phyloP scores from a whole-genome alignment of 2,329 filamentous ascomycete species.

The Daldinia sp. region DNA sequence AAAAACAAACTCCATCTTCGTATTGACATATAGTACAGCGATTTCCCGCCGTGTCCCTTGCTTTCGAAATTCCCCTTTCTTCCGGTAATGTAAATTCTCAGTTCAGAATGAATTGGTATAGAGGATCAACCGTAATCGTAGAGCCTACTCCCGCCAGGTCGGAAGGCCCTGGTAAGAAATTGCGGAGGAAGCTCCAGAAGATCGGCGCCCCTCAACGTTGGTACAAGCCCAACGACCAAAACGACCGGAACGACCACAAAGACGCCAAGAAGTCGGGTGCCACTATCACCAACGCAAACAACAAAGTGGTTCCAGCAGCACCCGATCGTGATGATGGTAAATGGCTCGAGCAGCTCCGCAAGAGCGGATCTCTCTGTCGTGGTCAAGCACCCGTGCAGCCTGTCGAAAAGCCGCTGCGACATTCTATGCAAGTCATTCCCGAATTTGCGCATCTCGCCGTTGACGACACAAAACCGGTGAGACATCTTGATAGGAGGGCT shows the following conservation, averaged over 20 bases:
- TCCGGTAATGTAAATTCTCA: constrained; percentile 24
- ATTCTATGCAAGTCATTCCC: constrained; percentile 37
- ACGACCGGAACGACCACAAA: constrained; percentile 38
- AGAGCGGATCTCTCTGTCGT: constrained; percentile 40
- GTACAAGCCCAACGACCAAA: constrained; percentile 33
- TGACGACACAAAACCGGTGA: constrained; percentile 36
- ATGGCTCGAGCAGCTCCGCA: constrained; percentile 45
- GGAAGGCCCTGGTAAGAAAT: constrained; percentile 42
- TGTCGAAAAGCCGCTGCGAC: constrained; percentile 23
- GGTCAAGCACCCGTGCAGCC: constrained; percentile 20
- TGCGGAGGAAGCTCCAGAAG: constrained; percentile 46
- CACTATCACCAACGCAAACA: constrained; percentile 15
- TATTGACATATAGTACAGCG: constrained; percentile 27
- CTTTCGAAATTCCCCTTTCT: neutral
- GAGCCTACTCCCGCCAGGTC: constrained; percentile 35
- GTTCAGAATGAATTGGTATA: constrained; percentile 41
- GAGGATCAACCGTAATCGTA: constrained; percentile 35
- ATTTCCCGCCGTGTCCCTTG: constrained; percentile 16
- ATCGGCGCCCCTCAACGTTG: constrained; percentile 39
- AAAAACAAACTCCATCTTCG: constrained; percentile 25
- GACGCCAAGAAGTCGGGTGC: constrained; percentile 34
- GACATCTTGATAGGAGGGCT: constrained; percentile 33
- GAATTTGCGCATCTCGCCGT: constrained; percentile 50
- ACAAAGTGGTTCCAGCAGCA: constrained; percentile 24
- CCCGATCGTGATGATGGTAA: constrained; percentile 38